phyloP scores from a whole-genome alignment of 257 asterid genomes.

The Nicotiana tabacum region DNA sequence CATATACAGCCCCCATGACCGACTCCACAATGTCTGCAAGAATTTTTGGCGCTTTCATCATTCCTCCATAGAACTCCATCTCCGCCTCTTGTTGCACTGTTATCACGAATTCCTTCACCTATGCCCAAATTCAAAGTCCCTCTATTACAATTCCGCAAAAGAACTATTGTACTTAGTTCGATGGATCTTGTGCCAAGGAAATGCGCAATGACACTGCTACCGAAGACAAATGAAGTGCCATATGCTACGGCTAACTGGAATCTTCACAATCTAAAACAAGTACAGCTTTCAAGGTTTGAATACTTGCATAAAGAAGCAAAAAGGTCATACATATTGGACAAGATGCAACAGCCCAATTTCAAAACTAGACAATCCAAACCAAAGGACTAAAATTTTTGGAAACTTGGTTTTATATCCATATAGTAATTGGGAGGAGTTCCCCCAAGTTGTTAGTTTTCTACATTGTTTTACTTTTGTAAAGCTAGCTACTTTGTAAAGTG shows the following conservation, averaged over 20 bases:
- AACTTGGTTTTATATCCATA: background rate
- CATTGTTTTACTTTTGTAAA: background rate
- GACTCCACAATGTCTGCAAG: conserved; percentile 84
- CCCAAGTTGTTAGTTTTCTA: background rate
- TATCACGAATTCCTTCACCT: conserved; percentile 64
- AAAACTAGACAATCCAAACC: background rate
- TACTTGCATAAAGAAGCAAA: background rate
- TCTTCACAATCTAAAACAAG: background rate
- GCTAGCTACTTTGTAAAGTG: background rate
- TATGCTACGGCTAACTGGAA: background rate
- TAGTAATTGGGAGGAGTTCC: background rate
- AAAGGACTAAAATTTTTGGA: background rate
- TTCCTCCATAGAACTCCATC: conserved; percentile 60
- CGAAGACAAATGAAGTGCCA: background rate
- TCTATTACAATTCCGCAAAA: background rate
- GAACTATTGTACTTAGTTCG: background rate
- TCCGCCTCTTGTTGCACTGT: conserved; percentile 44
- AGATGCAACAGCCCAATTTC: background rate
- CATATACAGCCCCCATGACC: conserved; percentile 60
- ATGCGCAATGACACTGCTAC: background rate
- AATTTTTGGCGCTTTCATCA: conserved; percentile 67
- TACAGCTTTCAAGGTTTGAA: background rate
- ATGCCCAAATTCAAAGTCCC: background rate
- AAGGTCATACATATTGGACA: background rate
- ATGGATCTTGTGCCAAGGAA: background rate